Conservation (phyloP, 2,329 filamentous ascomycete genomes). For the Myrmaecium sp. region DNA sequence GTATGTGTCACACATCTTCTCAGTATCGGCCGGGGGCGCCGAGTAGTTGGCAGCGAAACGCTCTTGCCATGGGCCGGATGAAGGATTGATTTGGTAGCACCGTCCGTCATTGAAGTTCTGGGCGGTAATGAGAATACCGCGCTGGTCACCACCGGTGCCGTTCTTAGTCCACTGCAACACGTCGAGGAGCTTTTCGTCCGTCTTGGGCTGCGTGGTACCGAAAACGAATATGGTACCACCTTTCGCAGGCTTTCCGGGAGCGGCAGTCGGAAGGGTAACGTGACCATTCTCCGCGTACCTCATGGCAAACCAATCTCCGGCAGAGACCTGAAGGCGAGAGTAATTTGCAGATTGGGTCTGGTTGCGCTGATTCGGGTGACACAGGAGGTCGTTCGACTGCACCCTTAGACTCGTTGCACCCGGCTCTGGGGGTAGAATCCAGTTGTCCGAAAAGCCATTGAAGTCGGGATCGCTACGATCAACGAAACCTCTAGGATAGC, state of each 20-base stretch:
- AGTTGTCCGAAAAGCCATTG: constrained; percentile 40
- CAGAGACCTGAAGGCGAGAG: constrained; percentile 42
- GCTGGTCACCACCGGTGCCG: constrained; percentile 63
- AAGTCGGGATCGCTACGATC: constrained; percentile 39
- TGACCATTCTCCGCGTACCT: constrained; percentile 36
- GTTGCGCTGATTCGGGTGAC: constrained; percentile 45
- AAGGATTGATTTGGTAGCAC: constrained; percentile 65
- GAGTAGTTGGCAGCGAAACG: constrained; percentile 39
- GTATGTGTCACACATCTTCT: constrained; percentile 55
- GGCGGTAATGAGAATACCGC: constrained; percentile 58
- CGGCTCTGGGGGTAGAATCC: constrained; percentile 41
- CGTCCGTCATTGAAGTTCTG: constrained; percentile 80
- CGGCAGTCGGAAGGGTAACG: constrained; percentile 23
- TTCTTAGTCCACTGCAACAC: constrained; percentile 71
- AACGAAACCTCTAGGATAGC: constrained; percentile 59
- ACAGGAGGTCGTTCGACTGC: constrained; percentile 47
- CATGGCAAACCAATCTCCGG: constrained; percentile 30
- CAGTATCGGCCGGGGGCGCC: constrained; percentile 15
- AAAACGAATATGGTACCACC: constrained; percentile 31
- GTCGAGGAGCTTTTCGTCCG: constrained; percentile 39
- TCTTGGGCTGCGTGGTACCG: constrained; percentile 29
- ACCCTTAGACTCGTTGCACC: constrained; percentile 32
- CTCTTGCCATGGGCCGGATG: constrained; percentile 39
- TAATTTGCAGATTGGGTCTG: constrained; percentile 36
- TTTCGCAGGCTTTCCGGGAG: constrained; percentile 24